Evolutionary conservation across 1,284 basidiomycete species (phyloP), one percentile per base, ranked within the genome.

Genomic region (Cerrena zonata): DNA sequence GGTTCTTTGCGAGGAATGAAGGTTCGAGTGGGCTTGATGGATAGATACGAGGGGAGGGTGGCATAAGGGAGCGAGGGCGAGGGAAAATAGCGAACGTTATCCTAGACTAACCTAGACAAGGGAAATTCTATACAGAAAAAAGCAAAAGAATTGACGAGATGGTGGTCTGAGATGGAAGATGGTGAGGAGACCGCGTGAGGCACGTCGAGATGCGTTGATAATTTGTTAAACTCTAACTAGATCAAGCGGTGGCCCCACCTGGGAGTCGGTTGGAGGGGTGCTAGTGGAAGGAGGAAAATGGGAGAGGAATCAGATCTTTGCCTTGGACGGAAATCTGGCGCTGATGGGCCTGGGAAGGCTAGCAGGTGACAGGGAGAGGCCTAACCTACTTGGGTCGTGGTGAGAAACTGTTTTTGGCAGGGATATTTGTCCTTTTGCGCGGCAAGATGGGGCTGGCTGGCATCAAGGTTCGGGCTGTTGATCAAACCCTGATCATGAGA

Each of bases 401-500:
- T 25, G 37, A 23, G 48, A 27, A 22, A 18, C 39, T 19, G 18
- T 13, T 43, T 26, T 26, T 34, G 40, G 27, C 5, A 41, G 21
- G 15, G 11, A 22, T 43, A 44, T 48, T 41, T 48, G 47, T 30
- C 40, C n/a, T 30, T 37, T 44, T 23, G 12, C 22, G 39, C 40
- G 18, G 26, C n/a, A 24, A 15, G 18, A 39, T 37, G 37, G 22
- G n/a, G n/a, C n/a, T n/a, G n/a, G n/a, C n/a, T 11, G 11, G 15
- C 48, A 49, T 49, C 48, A 49, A 11, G 40, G 18, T 49, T 42
- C 38, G 24, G n/a, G 19, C 36, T 41, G 48, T 49, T 49, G 48
- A 49, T 49, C 48, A 49, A 44, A 39, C 40, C 40, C 25, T 43
- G 48, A 49, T 49, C 40, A 7, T 49, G 48, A 39, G 48, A 49